These are phyloP conservation scores for Bipolaris gigantea DNA, from an alignment of 2,329 filamentous ascomycete species.

Conservation along the genomic window DNA sequence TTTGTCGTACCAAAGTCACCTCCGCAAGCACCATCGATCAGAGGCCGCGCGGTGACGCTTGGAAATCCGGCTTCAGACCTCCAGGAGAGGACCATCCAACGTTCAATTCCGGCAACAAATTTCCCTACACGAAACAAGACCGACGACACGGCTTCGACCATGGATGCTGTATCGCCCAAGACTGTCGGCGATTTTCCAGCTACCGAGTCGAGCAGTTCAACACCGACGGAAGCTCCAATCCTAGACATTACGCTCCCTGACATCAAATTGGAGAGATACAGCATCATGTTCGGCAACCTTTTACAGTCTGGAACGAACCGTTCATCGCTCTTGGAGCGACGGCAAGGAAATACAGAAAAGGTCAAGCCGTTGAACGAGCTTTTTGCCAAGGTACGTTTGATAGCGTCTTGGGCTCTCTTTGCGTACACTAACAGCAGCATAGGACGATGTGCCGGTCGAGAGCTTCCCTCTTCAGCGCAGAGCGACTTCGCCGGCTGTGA, in stretches of 20 bases:
- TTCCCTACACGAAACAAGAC: slow-evolving; percentile 18
- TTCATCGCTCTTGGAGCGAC: slow-evolving; percentile 37
- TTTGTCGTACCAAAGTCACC: slow-evolving; percentile 16
- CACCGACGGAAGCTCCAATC: slow-evolving; percentile 30
- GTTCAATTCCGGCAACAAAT: slow-evolving; percentile 22
- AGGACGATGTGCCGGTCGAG: slow-evolving; percentile 22
- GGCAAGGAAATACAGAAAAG: slow-evolving; percentile 41
- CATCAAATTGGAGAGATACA: slow-evolving; percentile 83
- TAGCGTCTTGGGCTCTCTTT: neutral
- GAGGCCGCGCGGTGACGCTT: slow-evolving; percentile 26
- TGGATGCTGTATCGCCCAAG: slow-evolving; percentile 23
- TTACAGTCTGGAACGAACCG: slow-evolving; percentile 52
- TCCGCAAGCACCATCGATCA: slow-evolving; percentile 10
- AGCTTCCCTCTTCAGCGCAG: slow-evolving; percentile 27
- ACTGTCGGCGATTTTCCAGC: slow-evolving; percentile 11
- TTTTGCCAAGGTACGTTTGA: slow-evolving; percentile 35
- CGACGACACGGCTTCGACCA: slow-evolving; percentile 15
- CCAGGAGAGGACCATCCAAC: slow-evolving; percentile 12
- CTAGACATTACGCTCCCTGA: slow-evolving; percentile 80
- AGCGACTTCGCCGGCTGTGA: slow-evolving; percentile 36
- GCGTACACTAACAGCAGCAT: slow-evolving; percentile 13
- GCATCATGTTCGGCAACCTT: slow-evolving; percentile 85
- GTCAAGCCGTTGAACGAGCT: slow-evolving; percentile 40
- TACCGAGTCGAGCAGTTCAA: slow-evolving; percentile 1
- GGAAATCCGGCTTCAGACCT: slow-evolving; percentile 22